These are phyloP conservation scores for Pseudocercospora eumusae DNA, from an alignment of 2,329 filamentous ascomycete species.

Conservation along the genomic window DNA sequence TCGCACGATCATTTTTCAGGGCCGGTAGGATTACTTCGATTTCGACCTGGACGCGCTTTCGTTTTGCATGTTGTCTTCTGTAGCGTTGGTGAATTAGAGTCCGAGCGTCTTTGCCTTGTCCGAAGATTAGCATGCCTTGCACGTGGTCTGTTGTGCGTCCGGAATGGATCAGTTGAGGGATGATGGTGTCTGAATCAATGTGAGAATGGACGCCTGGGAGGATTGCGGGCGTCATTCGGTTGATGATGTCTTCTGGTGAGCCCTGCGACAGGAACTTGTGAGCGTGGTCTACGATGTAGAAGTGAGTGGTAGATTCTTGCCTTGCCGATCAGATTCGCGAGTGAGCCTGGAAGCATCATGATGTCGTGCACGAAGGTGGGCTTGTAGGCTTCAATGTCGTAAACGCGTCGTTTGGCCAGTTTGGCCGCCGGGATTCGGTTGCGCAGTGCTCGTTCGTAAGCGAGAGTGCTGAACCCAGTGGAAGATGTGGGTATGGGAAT, in stretches of 20 bases:
- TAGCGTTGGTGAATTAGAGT: conserved; percentile 33
- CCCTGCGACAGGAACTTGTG: conserved; percentile 3
- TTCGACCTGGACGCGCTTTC: conserved; percentile 27
- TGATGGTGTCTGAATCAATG: conserved; percentile 24
- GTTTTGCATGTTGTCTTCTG: conserved; percentile 17
- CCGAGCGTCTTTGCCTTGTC: conserved; percentile 27
- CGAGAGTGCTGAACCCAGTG: conserved; percentile 24
- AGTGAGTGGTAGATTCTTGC: conserved; percentile 12
- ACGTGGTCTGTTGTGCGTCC: conserved; percentile 25
- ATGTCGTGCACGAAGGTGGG: conserved; percentile 56
- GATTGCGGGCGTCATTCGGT: conserved; percentile 35
- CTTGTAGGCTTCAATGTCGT: conserved; percentile 56
- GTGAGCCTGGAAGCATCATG: conserved; percentile 52
- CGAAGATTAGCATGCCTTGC: conserved; percentile 37
- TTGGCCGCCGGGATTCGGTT: conserved; percentile 28
- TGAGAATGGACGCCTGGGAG: conserved; percentile 29
- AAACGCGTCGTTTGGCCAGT: conserved; percentile 26
- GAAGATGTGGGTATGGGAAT: conserved; percentile 19
- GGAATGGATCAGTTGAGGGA: conserved; percentile 30
- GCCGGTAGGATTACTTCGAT: conserved; percentile 28
- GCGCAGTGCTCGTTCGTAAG: conserved; percentile 31
- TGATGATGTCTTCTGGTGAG: conserved; percentile 28
- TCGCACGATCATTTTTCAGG: not conserved
- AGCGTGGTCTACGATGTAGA: not conserved
- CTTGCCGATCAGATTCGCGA: conserved; percentile 37